A percentile compares a stretch with the other conserved stretches of the same genome.
Conservation (phyloP, 441 rosid species). For the Brassica balearica region DNA sequence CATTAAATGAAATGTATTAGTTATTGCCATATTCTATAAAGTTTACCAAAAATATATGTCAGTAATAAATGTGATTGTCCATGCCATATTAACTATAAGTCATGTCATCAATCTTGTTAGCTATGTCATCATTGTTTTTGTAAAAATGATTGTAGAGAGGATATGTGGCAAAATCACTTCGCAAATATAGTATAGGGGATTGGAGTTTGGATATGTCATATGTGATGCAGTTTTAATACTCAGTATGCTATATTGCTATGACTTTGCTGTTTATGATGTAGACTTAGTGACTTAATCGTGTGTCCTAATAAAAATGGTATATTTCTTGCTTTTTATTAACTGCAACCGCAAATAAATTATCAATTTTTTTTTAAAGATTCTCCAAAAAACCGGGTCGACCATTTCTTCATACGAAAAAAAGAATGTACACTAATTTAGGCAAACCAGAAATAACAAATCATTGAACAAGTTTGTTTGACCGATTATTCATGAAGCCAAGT, state of each 20-base stretch:
- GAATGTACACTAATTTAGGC: conserved; percentile 28
- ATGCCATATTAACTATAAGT: too few species aligned
- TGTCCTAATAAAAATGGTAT: not conserved
- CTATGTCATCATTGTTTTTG: too few species aligned
- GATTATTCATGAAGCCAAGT: conserved; percentile 16
- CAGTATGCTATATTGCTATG: not conserved
- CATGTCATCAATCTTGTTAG: too few species aligned
- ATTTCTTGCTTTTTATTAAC: not conserved
- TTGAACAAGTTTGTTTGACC: conserved; percentile 44
- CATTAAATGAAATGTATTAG: too few species aligned
- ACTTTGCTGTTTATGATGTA: not conserved
- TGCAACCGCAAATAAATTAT: too few species aligned
- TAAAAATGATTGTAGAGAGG: too few species aligned
- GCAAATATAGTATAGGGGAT: too few species aligned
- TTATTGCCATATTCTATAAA: too few species aligned
- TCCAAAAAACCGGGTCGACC: conserved; percentile 4
- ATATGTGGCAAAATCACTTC: too few species aligned
- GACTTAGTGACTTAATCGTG: not conserved
- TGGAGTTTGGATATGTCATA: not conserved
- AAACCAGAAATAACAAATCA: conserved; percentile 30
- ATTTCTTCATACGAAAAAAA: not conserved
- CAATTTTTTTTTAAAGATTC: not conserved
- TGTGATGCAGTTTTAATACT: not conserved
- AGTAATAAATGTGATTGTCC: too few species aligned
- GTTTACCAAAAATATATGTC: too few species aligned